Evolutionary conservation across 257 asterid species (phyloP).

Genomic region (Cordia subcordata): DNA sequence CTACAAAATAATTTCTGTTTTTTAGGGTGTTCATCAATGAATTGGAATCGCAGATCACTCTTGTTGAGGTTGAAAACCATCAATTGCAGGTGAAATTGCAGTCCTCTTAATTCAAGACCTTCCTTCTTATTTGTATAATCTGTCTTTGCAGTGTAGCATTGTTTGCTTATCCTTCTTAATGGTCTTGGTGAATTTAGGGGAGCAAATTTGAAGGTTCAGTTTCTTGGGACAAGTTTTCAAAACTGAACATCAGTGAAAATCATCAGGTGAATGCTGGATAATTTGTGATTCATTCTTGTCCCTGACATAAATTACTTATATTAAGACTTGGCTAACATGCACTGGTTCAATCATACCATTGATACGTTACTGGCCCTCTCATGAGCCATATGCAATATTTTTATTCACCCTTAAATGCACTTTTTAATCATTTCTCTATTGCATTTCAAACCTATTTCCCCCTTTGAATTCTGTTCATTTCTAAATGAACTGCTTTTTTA

Average conservation of each 20-base stretch:
- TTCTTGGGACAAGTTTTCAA: conserved; percentile 18
- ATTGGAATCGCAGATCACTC: conserved; percentile 43
- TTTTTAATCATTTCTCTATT: too few species aligned
- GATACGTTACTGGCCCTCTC: too few species aligned
- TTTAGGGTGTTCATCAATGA: conserved; percentile 71
- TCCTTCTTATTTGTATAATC: neutral
- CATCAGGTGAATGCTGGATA: conserved; percentile 25
- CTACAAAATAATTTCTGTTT: conserved; percentile 3
- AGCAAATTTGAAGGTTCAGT: conserved; percentile 19
- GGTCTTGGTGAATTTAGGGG: conserved; percentile 23
- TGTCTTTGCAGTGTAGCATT: conserved; percentile 6
- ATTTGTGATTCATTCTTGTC: conserved; percentile 10
- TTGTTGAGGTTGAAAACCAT: conserved; percentile 48
- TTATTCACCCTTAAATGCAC: too few species aligned
- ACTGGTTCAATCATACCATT: too few species aligned
- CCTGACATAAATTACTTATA: neutral
- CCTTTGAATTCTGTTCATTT: too few species aligned
- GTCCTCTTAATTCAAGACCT: conserved; percentile 15
- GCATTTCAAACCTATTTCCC: too few species aligned
- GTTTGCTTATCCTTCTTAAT: conserved; percentile 13
- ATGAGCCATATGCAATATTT: too few species aligned
- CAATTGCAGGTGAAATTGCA: conserved; percentile 44
- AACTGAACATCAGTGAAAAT: conserved; percentile 15
- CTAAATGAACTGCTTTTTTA: too few species aligned
- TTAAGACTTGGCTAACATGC: too few species aligned